Evolutionary conservation across 2,329 filamentous ascomycete species (phyloP).

Genomic region (Botrytis galanthina): DNA sequence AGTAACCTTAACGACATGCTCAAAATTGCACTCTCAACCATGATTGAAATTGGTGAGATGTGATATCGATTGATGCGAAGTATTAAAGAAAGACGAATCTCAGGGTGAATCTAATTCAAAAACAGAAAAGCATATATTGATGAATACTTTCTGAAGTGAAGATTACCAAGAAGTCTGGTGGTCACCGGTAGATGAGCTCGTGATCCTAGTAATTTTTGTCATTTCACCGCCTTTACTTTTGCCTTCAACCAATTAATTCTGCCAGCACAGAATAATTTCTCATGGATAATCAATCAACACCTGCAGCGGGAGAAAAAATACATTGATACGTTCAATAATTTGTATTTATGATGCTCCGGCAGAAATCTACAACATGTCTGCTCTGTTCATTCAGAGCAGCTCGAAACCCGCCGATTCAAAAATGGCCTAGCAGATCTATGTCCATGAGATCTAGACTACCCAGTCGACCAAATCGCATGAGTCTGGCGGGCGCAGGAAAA

Average conservation of each 20-base stretch:
- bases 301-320: neutral
- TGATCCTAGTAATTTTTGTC: neutral
- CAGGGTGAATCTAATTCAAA: neutral
- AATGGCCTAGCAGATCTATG: slow-evolving; percentile 31
- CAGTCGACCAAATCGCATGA: slow-evolving; percentile 33
- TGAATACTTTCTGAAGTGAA: neutral
- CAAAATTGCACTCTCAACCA: neutral
- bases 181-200: neutral
- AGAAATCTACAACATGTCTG: slow-evolving; percentile 36
- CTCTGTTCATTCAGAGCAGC: slow-evolving; percentile 55
- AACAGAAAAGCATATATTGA: neutral
- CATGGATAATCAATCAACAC: neutral
- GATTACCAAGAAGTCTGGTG: neutral
- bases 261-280: slow-evolving; percentile 12
- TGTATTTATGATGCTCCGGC: slow-evolving; percentile 31
- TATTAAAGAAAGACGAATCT: neutral
- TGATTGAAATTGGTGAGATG: neutral
- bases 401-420: slow-evolving; percentile 48
- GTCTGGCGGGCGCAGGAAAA: slow-evolving; percentile 29
- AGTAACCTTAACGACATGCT: neutral
- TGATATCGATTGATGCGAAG: neutral
- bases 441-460: slow-evolving; percentile 21
- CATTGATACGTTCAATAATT: neutral
- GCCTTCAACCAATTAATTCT: neutral
- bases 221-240: neutral